Percentiles rank a stretch among this genome's conserved stretches.
These are phyloP conservation scores for Brasenia schreberi DNA, from an alignment of 164 flowering plant genomes.

Conservation along the genomic window DNA sequence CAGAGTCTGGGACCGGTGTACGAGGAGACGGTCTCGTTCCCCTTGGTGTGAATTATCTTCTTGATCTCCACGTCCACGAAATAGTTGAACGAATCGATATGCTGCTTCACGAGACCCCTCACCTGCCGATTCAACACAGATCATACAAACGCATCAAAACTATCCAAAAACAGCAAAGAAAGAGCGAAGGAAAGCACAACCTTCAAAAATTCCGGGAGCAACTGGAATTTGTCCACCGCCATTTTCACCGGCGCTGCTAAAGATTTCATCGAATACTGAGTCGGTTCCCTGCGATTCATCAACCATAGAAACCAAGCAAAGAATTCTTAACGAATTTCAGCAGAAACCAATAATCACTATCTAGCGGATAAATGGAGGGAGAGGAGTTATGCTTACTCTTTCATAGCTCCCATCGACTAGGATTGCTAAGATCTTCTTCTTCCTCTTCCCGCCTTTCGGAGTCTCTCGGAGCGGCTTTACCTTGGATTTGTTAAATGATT, in stretches of 20 bases:
- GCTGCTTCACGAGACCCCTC: conserved; percentile 91
- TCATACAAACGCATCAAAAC: not conserved
- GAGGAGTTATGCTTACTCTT: too few relatives aligned
- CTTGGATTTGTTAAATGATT: too few relatives aligned
- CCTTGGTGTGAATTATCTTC: conserved; percentile 57
- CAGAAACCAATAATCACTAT: too few relatives aligned
- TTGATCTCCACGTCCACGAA: conserved; percentile 55
- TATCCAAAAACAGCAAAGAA: not conserved
- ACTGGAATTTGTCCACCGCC: conserved; percentile 62
- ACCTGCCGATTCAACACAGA: conserved; percentile 24
- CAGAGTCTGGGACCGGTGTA: conserved; percentile 24
- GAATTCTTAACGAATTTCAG: too few relatives aligned
- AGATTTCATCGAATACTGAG: conserved; percentile 8
- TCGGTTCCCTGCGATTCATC: too few relatives aligned
- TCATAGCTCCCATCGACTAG: too few relatives aligned
- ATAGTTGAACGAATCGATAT: conserved; percentile 83
- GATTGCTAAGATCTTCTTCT: too few relatives aligned
- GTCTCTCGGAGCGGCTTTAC: too few relatives aligned
- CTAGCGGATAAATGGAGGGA: too few relatives aligned
- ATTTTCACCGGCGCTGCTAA: conserved; percentile 48
- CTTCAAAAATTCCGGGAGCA: conserved; percentile 86
- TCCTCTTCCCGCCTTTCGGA: too few relatives aligned
- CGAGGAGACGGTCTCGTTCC: conserved; percentile 29
- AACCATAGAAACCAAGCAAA: too few relatives aligned
- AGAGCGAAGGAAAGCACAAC: conserved; percentile 10